phyloP scores from a whole-genome alignment of 805 yeast species.

The Metschnikowia cubensis region DNA sequence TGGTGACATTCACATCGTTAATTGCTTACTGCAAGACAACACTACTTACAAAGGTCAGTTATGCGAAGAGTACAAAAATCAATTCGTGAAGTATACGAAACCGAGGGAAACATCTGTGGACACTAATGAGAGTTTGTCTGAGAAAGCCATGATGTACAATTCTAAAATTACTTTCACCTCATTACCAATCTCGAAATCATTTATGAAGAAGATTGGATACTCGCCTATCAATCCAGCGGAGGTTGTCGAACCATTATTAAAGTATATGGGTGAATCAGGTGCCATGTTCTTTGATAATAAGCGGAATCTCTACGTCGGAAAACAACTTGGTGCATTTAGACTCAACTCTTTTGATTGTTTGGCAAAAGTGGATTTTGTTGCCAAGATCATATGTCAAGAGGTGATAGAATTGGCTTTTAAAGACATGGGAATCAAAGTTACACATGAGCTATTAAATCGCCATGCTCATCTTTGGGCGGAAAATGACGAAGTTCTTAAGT shows the following conservation, averaged over 20 bases:
- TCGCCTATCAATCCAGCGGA: conserved; percentile 29
- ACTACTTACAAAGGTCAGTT: conserved; percentile 45
- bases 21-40: conserved; percentile 42
- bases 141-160: conserved; percentile 24
- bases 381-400: conserved; percentile 45
- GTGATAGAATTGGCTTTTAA: conserved; percentile 45
- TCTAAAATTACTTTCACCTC: conserved; percentile 23
- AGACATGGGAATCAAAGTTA: conserved; percentile 35
- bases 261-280: conserved; percentile 41
- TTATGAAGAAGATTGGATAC: conserved; percentile 35
- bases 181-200: conserved; percentile 30
- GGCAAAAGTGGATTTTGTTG: conserved; percentile 47
- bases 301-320: conserved; percentile 36
- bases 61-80: conserved; percentile 31
- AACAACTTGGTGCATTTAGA: conserved; percentile 50
- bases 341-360: conserved; percentile 49
- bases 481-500: conserved; percentile 39
- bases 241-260: conserved; percentile 26
- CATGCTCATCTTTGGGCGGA: conserved; percentile 46
- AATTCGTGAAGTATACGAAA: conserved; percentile 9
- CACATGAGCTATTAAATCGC: conserved; percentile 33
- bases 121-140: conserved; percentile 5
- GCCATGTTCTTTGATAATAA: conserved; percentile 41
- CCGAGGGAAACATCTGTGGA: conserved; percentile 6
- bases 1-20: conserved; percentile 49